A percentile compares a stretch with the other conserved stretches of the same genome.
Conservation (phyloP, 176 grass and related monocot species). For the Cenchrus americanus region DNA sequence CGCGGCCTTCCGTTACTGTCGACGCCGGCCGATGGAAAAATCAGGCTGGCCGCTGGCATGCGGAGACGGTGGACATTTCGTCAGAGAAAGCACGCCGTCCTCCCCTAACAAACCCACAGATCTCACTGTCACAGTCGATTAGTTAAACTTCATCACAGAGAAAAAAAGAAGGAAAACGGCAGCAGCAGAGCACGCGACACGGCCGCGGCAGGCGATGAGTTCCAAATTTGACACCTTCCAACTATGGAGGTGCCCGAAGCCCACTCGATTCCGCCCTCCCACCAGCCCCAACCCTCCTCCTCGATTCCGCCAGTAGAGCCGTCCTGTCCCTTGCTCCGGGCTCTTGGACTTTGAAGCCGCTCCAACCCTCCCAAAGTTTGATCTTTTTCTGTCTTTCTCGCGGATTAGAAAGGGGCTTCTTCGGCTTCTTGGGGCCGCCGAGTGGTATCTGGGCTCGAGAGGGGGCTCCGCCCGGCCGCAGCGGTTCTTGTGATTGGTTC, state of each 20-base stretch:
- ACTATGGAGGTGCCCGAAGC: background rate
- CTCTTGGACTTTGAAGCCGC: background rate
- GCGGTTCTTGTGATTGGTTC: background rate
- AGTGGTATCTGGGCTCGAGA: background rate
- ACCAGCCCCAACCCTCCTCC: background rate
- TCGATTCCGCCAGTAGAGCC: background rate
- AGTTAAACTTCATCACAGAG: background rate
- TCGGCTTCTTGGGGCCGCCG: background rate
- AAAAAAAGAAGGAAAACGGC: background rate
- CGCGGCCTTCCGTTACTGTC: background rate
- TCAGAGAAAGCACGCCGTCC: background rate
- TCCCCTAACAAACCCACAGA: background rate
- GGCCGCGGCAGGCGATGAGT: conserved; percentile 3
- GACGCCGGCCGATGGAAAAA: background rate
- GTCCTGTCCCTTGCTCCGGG: background rate
- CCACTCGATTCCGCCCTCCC: background rate
- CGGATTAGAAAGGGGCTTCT: background rate
- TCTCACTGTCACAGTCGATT: background rate
- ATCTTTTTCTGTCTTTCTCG: background rate
- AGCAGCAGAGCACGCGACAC: background rate
- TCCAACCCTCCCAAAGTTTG: background rate
- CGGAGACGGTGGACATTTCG: background rate
- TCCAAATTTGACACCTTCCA: conserved; percentile 41
- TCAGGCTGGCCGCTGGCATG: background rate
- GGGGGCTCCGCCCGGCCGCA: background rate